Base-by-base conservation (phyloP, 768 basidiomycete species). In the Vishniacozyma victoriae region DNA sequence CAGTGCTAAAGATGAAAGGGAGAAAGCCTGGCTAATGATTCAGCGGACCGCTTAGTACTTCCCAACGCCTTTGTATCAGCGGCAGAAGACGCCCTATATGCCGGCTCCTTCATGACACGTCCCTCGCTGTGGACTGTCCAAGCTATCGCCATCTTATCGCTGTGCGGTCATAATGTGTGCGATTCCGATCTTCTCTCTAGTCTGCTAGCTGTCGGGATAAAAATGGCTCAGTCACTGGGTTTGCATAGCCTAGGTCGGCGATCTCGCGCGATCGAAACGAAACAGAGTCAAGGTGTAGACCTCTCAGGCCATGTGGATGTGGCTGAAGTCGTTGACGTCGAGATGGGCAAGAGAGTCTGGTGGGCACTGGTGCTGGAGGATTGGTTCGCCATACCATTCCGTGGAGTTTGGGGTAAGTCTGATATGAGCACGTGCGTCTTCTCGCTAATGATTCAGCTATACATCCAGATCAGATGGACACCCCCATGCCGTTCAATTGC, bases 121-220 rank as follows among this genome's bases (percentile, higher is more conserved):
- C 50, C 44, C 3, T 48, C 44, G 18, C 36, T 57, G 7, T 57
- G 29, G 24, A 48, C 55, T 18, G 46, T 45, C 15, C 55, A 57
- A 44, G 51, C 51, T 1, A 52, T 52, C 5, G 50, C 55, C 16
- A 52, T 57, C 24, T 44, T 57, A 9, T 18, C 36, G 4, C 20
- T 57, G 3, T 57, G 55, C 31, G 55, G 55, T 16, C 55, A 57
- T 35, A 57, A 57, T 25, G 55, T 57, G 16, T 57, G 55, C 38
- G 55, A 57, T 16, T 57, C 55, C 6, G 55, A 57, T 22, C 37
- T 57, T 11, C 50, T 57, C 16, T 52, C 55, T 2, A 52, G 50
- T 1, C 42, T 57, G 2, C 27, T 57, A 5, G 55, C 55, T 2
- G 42, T 57, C n/a, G 55, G 50, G 1, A 57, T 57, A 46, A 57